A percentile compares a stretch with the other conserved stretches of the same genome.
Evolutionary conservation across 2,329 filamentous ascomycete genomes (phyloP).

Genomic region (Claviceps cyperi): DNA sequence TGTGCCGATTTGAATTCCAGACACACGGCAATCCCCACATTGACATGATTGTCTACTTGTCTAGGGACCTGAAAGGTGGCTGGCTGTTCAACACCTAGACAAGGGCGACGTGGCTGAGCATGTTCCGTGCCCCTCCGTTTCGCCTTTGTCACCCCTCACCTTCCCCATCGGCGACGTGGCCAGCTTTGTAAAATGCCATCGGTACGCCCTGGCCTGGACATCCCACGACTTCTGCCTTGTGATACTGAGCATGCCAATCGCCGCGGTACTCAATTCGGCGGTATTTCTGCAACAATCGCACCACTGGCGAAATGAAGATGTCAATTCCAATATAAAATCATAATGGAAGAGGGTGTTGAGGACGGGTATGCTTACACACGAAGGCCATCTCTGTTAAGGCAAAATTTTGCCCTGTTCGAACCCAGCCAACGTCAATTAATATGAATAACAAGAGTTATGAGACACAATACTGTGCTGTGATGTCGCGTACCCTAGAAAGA

Average conservation of each 20-base stretch:
- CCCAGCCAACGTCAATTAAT: conserved; percentile 40
- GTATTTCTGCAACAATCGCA: conserved; percentile 45
- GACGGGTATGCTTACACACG: conserved; percentile 6
- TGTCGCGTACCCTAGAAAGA: not conserved
- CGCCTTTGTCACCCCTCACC: not conserved
- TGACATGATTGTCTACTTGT: too few relatives aligned
- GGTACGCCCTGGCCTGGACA: conserved; percentile 27
- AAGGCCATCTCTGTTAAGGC: conserved; percentile 56
- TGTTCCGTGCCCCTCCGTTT: not conserved
- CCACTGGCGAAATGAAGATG: conserved; percentile 17
- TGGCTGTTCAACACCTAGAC: too few relatives aligned
- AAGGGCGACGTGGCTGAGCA: too few relatives aligned
- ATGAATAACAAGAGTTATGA: not conserved
- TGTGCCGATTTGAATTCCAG: too few relatives aligned
- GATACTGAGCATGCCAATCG: conserved; percentile 28
- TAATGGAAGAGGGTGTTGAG: not conserved
- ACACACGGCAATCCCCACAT: too few relatives aligned
- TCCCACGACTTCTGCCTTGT: conserved; percentile 30
- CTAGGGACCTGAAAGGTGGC: too few relatives aligned
- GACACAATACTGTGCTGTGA: not conserved
- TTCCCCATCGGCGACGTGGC: not conserved
- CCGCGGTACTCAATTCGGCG: conserved; percentile 35
- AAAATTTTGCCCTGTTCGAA: conserved; percentile 70
- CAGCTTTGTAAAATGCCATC: conserved; percentile 22
- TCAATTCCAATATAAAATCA: not conserved